phyloP scores from a whole-genome alignment of 2,329 filamentous ascomycete species.

The Penicillium glabrum region DNA sequence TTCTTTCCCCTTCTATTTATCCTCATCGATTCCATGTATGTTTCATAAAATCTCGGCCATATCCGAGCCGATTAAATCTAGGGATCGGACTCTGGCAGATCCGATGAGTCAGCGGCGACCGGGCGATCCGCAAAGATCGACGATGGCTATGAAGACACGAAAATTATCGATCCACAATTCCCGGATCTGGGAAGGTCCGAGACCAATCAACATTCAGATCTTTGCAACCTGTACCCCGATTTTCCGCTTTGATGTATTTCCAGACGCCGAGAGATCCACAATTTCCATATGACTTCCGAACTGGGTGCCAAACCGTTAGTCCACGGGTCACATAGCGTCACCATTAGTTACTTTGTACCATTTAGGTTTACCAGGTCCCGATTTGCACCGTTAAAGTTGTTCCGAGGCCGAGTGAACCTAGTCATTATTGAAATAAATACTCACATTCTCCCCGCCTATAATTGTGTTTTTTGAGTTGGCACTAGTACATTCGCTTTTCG shows the following conservation, averaged over 20 bases:
- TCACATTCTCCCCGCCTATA: not conserved
- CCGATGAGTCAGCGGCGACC: not conserved
- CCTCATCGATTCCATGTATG: accelerated
- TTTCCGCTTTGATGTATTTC: not conserved
- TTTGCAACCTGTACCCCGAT: not conserved
- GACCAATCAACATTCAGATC: not conserved
- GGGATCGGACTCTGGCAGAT: not conserved
- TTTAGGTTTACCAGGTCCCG: not conserved
- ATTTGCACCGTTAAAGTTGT: not conserved
- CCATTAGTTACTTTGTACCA: not conserved
- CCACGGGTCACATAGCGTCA: not conserved
- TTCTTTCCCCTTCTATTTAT: not conserved
- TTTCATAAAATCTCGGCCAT: not conserved
- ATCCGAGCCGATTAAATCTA: not conserved
- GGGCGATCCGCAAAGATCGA: not conserved
- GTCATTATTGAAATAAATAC: not conserved
- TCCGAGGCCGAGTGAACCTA: not conserved
- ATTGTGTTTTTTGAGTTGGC: not conserved
- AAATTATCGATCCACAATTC: not conserved
- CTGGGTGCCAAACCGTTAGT: not conserved
- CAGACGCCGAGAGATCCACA: conserved; percentile 1
- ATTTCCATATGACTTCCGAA: not conserved
- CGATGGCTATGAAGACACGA: not conserved
- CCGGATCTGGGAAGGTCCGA: not conserved
- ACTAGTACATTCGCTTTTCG: not conserved